Evolutionary conservation across 1,284 basidiomycete genomes (phyloP), one percentile per base, ranked within the genome.

Genomic region (Fomes fomentarius): DNA sequence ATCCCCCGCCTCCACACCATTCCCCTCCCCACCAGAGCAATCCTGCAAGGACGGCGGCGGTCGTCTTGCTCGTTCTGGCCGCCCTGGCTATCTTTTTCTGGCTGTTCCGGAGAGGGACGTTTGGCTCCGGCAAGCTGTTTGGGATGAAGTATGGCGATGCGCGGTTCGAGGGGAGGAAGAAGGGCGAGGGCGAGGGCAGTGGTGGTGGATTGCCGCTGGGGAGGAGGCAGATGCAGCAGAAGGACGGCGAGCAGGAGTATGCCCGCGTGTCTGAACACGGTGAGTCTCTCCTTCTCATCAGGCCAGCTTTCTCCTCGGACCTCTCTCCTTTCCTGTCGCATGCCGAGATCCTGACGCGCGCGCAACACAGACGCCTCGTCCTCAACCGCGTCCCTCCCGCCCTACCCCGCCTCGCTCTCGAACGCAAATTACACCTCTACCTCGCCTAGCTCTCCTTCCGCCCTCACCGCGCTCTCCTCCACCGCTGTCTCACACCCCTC

Each of bases 41-140:
- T 30, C 28, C 28, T 30, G 7, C 7, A 6, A 30, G 28, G 12
- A 6, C 28, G 28, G 28, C n/a, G n/a, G n/a, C n/a, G n/a, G n/a
- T n/a, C n/a, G n/a, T n/a, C n/a, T n/a, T n/a, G 28, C 28, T 30
- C 28, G 28, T 12, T 30, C 7, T 6, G 7, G 28, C 28, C 28
- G 28, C 12, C 28, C 24, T 47, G 15, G 31, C 12, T 10, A 15
- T 37, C n/a, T 5, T 47, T 19, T 10, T 47, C 15, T 47, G 33
- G 34, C 15, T 47, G 8, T 15, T 47, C 21, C 31, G 45, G 6
- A 24, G 45, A 38, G 45, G 45, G 15, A 47, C 45, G n/a, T 47
- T 35, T 17, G 45, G 45, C 21, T 37, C 33, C n/a, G 45, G 45
- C 33, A 37, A 33, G 34, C 45, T 47, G 21, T 47, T 47, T 12